Base-by-base conservation (phyloP, 192 early-diverging fungal species). In the Rhizoclosmatium globosum region DNA sequence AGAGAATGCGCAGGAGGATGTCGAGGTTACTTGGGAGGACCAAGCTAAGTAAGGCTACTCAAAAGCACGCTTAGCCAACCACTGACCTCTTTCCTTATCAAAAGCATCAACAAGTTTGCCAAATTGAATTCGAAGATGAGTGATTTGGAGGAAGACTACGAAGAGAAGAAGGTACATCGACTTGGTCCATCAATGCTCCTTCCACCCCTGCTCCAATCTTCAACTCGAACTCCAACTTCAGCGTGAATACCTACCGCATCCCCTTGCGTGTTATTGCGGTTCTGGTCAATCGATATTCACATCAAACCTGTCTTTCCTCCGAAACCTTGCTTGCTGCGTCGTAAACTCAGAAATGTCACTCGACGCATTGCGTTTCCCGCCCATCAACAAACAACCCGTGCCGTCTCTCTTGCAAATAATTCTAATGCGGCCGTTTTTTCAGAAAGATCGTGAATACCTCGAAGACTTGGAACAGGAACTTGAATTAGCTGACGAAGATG, bases 11-110 rank as follows among this genome's bases (percentile, higher is more conserved):
- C 72, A 60, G 41, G 72, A 74, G 7, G 95, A 98, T 70, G 90
- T 91, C 64, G 93, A 96, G 80, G 96, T 99, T 41, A 94, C 92
- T n/a, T 98, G 96, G 96, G 92, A 94, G 77, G 98, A 99, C 83
- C 98, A 99, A 86, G 31, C 31, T 0, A 31, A 31, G 31, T 31
- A 31, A 31, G 31, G 31, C 31, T 31, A 31, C 31, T 31, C 31
- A 0, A 31, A 31, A 31, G 31, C 31, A 31, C 31, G 31, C 31
- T 31, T 31, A 31, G 0, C 31, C 31, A 31, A 31, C 31, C 31
- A 31, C 31, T 31, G 31, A 31, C 31, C 31, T 31, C 31, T 31
- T 31, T 31, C 31, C 31, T 31, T 31, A 31, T 31, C 31, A 85
- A 94, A 71, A 94, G 93, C 70, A 99, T 99, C 84, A 99, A 99